Evolutionary conservation across 768 basidiomycete genomes (phyloP), one percentile per base, ranked within the genome.

Genomic region (Suillus cothurnatus): DNA sequence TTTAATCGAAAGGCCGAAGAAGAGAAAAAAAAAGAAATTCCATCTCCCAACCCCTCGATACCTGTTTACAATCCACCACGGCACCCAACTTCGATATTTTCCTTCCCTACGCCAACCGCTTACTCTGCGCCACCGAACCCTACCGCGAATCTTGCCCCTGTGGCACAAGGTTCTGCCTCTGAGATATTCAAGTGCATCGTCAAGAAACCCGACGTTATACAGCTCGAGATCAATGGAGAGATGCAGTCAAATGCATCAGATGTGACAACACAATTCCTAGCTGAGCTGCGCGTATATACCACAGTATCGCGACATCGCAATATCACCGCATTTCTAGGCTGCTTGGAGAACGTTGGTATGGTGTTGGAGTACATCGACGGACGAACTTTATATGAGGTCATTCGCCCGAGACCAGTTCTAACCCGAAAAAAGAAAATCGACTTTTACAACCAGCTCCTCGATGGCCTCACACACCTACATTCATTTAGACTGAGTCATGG

Each of bases 221-320:
- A 92, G 79, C 85, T 95, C 66, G 93, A 95, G 78, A 92, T 95
- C 79, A 94, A 95, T 71, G 93, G 87, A 67, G 92, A 94, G 77
- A 88, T 94, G 85, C 91, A 93, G 76, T 89, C 90, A 43, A 95
- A 95, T 71, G 88, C 92, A 3, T 82, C 85, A 23, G 93, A 95
- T 75, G 93, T 95, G 63, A 91, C 90, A 0, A 87, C 89, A 14
- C 93, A 95, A 71, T 95, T 94, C 76, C 85, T 93, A 59, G 93
- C 93, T 4, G 93, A 95, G 77, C 81, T 95, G 26, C 87, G 93
- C 53, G 92, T 94, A 4, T 95, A 94, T 77, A 93, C 91, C 7
- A 91, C 90, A 45, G 79, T 93, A 4, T 76, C 86, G 12, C 86
- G 88, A 12, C 93, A 95, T 72, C 81, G 90, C 47, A 93, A 94